Base-by-base conservation (phyloP, 208 protist species). In the Trypanosoma cruzi region DNA sequence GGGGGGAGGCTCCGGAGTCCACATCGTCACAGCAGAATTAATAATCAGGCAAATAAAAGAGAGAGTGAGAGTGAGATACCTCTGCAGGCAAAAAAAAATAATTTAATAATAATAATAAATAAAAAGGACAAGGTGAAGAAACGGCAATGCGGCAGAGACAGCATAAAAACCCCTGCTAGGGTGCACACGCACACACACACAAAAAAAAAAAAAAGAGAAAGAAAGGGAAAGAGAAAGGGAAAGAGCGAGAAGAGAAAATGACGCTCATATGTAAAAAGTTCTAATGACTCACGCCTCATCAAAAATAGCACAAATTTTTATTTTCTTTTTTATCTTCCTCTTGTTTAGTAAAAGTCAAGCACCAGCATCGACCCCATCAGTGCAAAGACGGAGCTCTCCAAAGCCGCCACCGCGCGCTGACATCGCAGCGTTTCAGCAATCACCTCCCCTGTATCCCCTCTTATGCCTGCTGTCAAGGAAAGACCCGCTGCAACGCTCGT, bases 291-390 rank as follows among this genome's bases (percentile, higher is more conserved):
- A n/a, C n/a, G n/a, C n/a, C n/a, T n/a, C n/a, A n/a, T n/a, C n/a
- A n/a, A n/a, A n/a, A n/a, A n/a, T n/a, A n/a, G n/a, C n/a, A n/a
- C n/a, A n/a, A n/a, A n/a, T n/a, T n/a, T n/a, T n/a, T n/a, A 13
- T 42, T 48, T 55, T 22, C 31, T 44, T 18, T 29, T 10, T 18
- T 32, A 29, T 5, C 20, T 0, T 55, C 10, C 34, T 50, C 61
- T 54, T 49, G n/a, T 48, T 68, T 77, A 86, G 26, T 78, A 88
- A 64, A 82, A 93, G 52, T 94, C 86, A 0, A 94, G 62, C 0
- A 94, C 71, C 53, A 90, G 55, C 64, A 92, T 67, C 63, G 89
- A 75, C 0, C 82, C 82, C 84, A 90, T 90, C 28, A 90, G 60
- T 0, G 86, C 77, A 52, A 86, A 74, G 5, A 75, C 86, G 36